phyloP scores from a whole-genome alignment of 2,329 filamentous ascomycete species.

The Bipolaris sorokiniana region DNA sequence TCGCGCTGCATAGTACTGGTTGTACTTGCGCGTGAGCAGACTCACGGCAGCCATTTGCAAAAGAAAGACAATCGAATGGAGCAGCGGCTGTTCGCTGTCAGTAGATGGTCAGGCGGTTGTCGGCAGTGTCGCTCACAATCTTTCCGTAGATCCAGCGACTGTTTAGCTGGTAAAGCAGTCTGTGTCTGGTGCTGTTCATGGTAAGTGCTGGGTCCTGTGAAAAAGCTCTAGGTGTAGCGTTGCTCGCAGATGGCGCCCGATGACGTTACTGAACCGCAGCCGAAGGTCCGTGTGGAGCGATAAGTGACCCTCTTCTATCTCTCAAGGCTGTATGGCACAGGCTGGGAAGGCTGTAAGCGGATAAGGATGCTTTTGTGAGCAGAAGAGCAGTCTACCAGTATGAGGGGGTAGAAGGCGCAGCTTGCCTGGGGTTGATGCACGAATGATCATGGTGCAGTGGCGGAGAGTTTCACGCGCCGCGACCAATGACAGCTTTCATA shows the following conservation, averaged over 20 bases:
- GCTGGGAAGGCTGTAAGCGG: conserved; percentile 4
- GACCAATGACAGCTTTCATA: conserved; percentile 25
- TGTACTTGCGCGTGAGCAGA: conserved; percentile 84
- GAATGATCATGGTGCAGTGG: conserved; percentile 20
- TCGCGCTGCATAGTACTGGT: conserved; percentile 88
- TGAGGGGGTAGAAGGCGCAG: conserved; percentile 23
- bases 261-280: conserved; percentile 40
- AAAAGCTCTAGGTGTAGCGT: conserved; percentile 23
- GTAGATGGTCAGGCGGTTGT: conserved; percentile 1
- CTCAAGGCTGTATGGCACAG: conserved; percentile 7
- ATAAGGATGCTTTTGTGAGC: conserved; percentile 7
- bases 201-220: conserved; percentile 30
- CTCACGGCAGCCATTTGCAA: conserved; percentile 88
- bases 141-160: conserved; percentile 75
- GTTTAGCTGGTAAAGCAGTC: conserved; percentile 70
- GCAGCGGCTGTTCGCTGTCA: conserved; percentile 69
- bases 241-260: conserved; percentile 27
- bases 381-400: conserved; percentile 7
- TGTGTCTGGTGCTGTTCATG: conserved; percentile 57
- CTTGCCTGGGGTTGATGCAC: conserved; percentile 18
- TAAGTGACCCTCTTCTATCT: conserved; percentile 15
- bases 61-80: conserved; percentile 83
- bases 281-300: conserved; percentile 26
- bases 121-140: conserved; percentile 61
- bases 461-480: conserved; percentile 24